Conservation (phyloP, 495 filamentous ascomycete genomes). For the Tetracladium marchalianum region DNA sequence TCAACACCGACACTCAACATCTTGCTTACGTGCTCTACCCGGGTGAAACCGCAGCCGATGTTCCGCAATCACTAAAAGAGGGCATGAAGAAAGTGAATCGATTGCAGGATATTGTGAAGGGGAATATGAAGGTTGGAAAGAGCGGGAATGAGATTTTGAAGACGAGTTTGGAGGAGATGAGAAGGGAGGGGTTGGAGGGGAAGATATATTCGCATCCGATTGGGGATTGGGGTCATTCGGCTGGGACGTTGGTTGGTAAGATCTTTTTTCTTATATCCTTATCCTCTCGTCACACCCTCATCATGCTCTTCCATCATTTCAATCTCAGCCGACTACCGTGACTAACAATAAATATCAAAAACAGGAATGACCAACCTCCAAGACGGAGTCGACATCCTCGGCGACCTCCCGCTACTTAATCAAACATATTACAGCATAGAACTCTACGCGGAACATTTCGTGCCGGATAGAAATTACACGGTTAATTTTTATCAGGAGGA, state of each 20-base stretch:
- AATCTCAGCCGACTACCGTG: too few relatives aligned
- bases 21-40: slow-evolving; percentile 35
- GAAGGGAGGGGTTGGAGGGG: slow-evolving; percentile 30
- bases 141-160: slow-evolving; percentile 33
- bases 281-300: not conserved
- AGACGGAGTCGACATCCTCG: slow-evolving; percentile 29
- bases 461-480: slow-evolving; percentile 30
- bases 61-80: slow-evolving; percentile 27
- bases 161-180: slow-evolving; percentile 25
- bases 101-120: slow-evolving; percentile 33
- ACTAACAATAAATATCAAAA: not conserved
- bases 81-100: slow-evolving; percentile 33
- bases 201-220: slow-evolving; percentile 38
- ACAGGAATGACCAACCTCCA: slow-evolving; percentile 38
- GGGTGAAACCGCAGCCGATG: slow-evolving; percentile 28
- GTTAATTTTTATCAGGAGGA: slow-evolving; percentile 35
- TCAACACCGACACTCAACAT: slow-evolving; percentile 41
- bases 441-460: slow-evolving; percentile 33
- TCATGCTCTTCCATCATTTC: too few relatives aligned
- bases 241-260: slow-evolving; percentile 34
- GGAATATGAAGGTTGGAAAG: slow-evolving; percentile 29
- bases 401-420: slow-evolving; percentile 30
- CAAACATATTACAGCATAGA: slow-evolving; percentile 38
- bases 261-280: not conserved
- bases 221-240: slow-evolving; percentile 39